phyloP scores from a whole-genome alignment of 2,329 filamentous ascomycete species.

The Nemania sp. region DNA sequence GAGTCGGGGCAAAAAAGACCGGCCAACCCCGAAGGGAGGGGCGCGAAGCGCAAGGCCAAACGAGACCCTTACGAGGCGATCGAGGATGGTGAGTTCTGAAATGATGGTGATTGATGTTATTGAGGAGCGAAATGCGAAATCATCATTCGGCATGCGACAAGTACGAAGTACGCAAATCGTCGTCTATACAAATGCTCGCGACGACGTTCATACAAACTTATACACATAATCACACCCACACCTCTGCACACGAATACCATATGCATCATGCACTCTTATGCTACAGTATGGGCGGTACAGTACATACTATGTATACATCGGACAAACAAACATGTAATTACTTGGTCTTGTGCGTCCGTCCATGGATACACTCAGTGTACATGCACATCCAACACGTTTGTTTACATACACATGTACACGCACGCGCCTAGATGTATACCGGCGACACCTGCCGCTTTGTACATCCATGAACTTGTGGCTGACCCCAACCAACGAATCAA shows the following conservation, averaged over 20 bases:
- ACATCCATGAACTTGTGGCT: background rate
- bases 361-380: background rate
- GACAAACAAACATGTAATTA: no score
- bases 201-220: no score
- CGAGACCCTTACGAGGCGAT: conserved; percentile 35
- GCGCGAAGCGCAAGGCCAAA: conserved; percentile 37
- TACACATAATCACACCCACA: no score
- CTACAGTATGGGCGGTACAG: no score
- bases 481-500: background rate
- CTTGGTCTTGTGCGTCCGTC: background rate
- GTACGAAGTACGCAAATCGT: no score
- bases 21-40: conserved; percentile 21
- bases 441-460: no score
- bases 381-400: background rate
- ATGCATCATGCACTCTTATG: no score
- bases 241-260: no score
- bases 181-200: no score
- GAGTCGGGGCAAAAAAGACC: conserved; percentile 17
- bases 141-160: no score
- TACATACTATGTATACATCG: no score
- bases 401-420: background rate
- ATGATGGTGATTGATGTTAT: background rate
- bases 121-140: no score
- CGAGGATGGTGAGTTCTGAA: conserved; percentile 32
- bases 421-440: background rate